Evolutionary conservation across 371 early-diverging fungal genomes (phyloP).

Genomic region (Rhizomucor miehei): DNA sequence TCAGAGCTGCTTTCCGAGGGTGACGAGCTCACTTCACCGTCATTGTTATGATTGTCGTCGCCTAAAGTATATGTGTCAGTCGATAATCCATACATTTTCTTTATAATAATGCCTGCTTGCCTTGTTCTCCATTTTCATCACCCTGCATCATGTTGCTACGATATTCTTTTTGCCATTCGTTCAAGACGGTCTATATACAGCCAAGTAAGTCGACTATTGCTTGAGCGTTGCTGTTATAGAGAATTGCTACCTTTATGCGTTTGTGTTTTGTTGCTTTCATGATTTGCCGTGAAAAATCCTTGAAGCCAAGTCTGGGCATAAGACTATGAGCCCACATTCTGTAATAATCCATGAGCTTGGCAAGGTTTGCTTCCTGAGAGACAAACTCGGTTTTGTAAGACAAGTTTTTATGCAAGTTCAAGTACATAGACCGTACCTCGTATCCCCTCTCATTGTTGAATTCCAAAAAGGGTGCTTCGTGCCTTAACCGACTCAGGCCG

Average conservation of each 20-base stretch:
- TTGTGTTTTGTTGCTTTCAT: constrained; percentile 34
- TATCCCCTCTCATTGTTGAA: constrained; percentile 29
- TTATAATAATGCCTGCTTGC: neutral
- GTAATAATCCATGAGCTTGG: constrained; percentile 48
- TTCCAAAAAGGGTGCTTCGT: constrained; percentile 19
- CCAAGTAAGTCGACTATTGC: neutral
- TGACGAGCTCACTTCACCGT: neutral
- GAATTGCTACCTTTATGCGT: constrained; percentile 20
- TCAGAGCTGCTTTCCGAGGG: neutral
- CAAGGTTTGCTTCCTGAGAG: constrained; percentile 35
- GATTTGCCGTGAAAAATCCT: constrained; percentile 36
- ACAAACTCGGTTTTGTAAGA: neutral
- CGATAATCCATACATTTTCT: neutral
- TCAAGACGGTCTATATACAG: neutral
- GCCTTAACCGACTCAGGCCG: constrained; percentile 25
- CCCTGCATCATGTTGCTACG: neutral
- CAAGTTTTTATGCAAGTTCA: neutral
- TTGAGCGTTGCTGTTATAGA: neutral
- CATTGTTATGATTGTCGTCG: neutral
- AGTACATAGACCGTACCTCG: constrained; percentile 24
- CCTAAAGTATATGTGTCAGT: neutral
- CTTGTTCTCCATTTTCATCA: no score
- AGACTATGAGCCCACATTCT: constrained; percentile 56
- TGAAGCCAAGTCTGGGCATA: constrained; percentile 44
- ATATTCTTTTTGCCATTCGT: neutral